phyloP scores from a whole-genome alignment of 2,329 filamentous ascomycete genomes.

The Botrytis elliptica region DNA sequence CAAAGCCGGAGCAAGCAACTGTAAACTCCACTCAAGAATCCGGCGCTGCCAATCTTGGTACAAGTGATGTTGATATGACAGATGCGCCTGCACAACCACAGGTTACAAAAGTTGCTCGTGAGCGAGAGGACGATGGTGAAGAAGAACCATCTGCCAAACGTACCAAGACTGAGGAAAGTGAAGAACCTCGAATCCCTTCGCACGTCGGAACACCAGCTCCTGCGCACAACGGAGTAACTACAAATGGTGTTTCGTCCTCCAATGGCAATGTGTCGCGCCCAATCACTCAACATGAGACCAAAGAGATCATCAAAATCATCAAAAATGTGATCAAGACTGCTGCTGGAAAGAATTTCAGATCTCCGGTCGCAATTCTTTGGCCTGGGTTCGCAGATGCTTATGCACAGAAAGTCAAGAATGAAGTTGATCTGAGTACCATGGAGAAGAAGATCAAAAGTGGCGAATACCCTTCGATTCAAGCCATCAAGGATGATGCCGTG shows the following conservation, averaged over 20 bases:
- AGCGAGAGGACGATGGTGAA: slow-evolving; percentile 71
- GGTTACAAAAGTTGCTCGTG: slow-evolving; percentile 63
- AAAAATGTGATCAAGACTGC: slow-evolving; percentile 84
- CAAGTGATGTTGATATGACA: slow-evolving; percentile 38
- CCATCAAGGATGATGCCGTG: slow-evolving; percentile 71
- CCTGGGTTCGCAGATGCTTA: slow-evolving; percentile 75
- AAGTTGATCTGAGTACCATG: slow-evolving; percentile 82
- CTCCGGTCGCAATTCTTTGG: slow-evolving; percentile 74
- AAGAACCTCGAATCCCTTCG: slow-evolving; percentile 24
- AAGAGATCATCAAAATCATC: slow-evolving; percentile 63
- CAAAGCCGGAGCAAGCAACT: not conserved
- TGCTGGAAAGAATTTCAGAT: slow-evolving; percentile 70
- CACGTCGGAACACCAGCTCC: slow-evolving; percentile 29
- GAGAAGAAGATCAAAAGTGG: slow-evolving; percentile 72
- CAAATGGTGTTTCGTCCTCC: slow-evolving; percentile 31
- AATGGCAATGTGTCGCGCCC: slow-evolving; percentile 15
- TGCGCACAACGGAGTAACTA: slow-evolving; percentile 5
- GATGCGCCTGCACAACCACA: slow-evolving; percentile 38
- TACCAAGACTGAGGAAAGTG: slow-evolving; percentile 63
- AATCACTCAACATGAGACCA: slow-evolving; percentile 59
- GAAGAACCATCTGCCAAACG: slow-evolving; percentile 75
- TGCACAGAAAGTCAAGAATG: slow-evolving; percentile 65
- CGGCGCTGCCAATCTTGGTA: not conserved
- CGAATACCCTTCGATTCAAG: slow-evolving; percentile 67
- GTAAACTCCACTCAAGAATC: not conserved